Conservation (phyloP, 495 filamentous ascomycete genomes). For the Penicillium paxilli region DNA sequence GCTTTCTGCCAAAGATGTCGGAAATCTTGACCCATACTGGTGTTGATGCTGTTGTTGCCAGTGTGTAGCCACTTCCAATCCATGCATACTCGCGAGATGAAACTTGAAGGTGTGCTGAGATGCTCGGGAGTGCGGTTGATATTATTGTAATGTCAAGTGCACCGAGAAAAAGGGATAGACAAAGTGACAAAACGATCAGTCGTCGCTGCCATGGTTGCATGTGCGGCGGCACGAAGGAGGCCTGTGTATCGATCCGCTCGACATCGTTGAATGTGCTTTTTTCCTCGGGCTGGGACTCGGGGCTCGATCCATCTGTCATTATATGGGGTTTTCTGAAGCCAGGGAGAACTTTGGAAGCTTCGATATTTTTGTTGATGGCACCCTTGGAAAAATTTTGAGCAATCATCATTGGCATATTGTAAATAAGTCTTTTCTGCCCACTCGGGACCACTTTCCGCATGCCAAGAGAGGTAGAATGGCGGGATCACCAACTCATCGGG, state of each 20-base stretch:
- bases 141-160: slow-evolving; percentile 39
- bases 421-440: not conserved
- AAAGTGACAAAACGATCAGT: not conserved
- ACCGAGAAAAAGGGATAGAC: not conserved
- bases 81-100: slow-evolving; percentile 69
- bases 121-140: slow-evolving; percentile 60
- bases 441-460: not conserved
- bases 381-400: not conserved
- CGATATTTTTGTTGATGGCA: not conserved
- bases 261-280: not conserved
- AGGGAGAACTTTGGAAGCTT: not conserved
- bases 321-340: not conserved
- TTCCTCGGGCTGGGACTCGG: not conserved
- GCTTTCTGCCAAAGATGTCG: slow-evolving; percentile 86
- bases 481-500: too few species aligned
- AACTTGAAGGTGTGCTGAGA: slow-evolving; percentile 60
- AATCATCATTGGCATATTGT: not conserved
- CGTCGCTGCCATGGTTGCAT: not conserved
- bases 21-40: slow-evolving; percentile 79
- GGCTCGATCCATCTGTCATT: not conserved
- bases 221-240: not conserved
- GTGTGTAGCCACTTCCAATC: slow-evolving; percentile 72
- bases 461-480: too few species aligned
- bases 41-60: slow-evolving; percentile 69
- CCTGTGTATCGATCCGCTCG: not conserved